Evolutionary conservation across 2,329 filamentous ascomycete species (phyloP), one percentile per base, ranked within the genome.

Genomic region (Hypoxylon sp.): DNA sequence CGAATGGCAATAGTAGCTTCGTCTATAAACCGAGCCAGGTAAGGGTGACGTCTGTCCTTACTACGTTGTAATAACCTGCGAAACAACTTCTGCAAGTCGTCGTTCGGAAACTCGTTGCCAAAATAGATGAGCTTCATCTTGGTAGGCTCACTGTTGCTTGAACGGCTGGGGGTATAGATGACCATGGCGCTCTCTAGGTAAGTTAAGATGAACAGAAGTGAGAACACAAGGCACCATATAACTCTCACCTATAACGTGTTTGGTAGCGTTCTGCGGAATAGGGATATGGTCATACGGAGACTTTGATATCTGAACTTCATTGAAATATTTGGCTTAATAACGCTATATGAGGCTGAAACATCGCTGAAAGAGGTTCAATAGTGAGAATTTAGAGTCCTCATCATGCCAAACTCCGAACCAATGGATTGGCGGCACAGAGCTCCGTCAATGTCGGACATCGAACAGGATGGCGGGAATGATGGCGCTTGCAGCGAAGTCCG

Each of bases 81-180:
- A 48, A 82, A 76, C 0, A 85, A 67, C 24, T 78, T 71, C 24
- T 77, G 66, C 9, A 84, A 69, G 66, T 85, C 80, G 37, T 84
- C 83, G n/a, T 75, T 77, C 0, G 84, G 84, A 57, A 86, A 84
- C 66, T 85, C 83, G 63, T 85, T 84, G 69, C 80, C 79, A 73
- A 85, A 85, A 72, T 80, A 84, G 8, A 54, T n/a, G 14, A 54
- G 33, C 35, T 48, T 69, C 47, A 26, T 50, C 24, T 31, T 50
- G 47, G 13, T 1, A 31, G 5, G 22, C 14, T 47, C 44, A 26
- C 44, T 47, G 11, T 22, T 9, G 14, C 6, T 29, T 26, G 22
- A 29, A 26, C 17, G 22, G 47, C 14, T 26, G 13, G 47, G 44
- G 24, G 44, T 47, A 24, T 22, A 22, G 17, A 26, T 14, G 17